Percentiles rank a stretch among this genome's conserved stretches.
Conservation (phyloP, 176 grass and related monocot genomes). For the Juncus effusus region DNA sequence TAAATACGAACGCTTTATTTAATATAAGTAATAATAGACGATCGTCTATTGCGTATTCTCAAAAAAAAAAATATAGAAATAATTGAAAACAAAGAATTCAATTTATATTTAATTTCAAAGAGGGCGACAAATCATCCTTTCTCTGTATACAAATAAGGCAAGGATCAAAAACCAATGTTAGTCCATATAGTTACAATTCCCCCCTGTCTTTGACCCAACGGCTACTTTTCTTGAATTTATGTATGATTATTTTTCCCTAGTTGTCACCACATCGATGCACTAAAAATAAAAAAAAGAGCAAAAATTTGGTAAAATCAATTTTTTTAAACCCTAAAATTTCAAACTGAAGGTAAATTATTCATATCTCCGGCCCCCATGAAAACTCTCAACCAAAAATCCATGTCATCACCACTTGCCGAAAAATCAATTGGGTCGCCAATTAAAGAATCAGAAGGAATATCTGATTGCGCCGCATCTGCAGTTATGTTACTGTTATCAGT, state of each 20-base stretch:
- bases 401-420: conserved; percentile 34
- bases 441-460: conserved; percentile 23
- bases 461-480: background rate
- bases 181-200: conserved; percentile 20
- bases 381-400: conserved; percentile 72
- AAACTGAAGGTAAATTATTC: conserved; percentile 46
- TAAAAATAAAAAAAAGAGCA: conserved; percentile 22
- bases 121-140: conserved; percentile 4
- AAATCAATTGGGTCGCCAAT: conserved; percentile 13
- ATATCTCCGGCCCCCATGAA: conserved; percentile 62
- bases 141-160: conserved; percentile 15
- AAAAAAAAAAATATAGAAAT: too few species aligned
- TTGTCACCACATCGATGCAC: conserved; percentile 18
- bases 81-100: too few species aligned
- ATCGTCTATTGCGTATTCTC: too few species aligned
- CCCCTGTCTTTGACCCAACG: conserved; percentile 35
- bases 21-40: too few species aligned
- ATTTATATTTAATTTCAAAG: background rate
- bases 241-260: conserved; percentile 28
- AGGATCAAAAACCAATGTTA: conserved; percentile 26
- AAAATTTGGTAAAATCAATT: conserved; percentile 28
- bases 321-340: conserved; percentile 33
- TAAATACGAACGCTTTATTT: too few species aligned
- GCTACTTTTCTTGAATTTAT: conserved; percentile 25
- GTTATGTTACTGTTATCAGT: conserved; percentile 32